Conservation (phyloP, 2,329 filamentous ascomycete species). For the Aphanocladium album region DNA sequence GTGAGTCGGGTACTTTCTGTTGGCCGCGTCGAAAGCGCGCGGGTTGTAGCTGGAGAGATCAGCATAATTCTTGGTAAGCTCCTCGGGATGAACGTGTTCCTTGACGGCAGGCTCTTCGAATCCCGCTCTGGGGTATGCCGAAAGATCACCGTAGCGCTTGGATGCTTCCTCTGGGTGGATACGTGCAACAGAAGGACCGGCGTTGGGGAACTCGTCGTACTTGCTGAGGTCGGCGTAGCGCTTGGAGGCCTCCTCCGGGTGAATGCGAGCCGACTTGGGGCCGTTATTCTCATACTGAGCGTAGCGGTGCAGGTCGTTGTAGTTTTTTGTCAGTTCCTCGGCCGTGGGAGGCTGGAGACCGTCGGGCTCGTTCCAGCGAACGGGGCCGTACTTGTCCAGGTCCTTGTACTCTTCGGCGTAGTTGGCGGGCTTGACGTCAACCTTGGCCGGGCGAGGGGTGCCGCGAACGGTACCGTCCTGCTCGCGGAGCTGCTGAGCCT, state of each 20-base stretch:
- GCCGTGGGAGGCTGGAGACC: slow-evolving; percentile 30
- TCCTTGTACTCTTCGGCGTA: slow-evolving; percentile 35
- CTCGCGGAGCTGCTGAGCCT: slow-evolving; percentile 24
- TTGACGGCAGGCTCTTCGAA: slow-evolving; percentile 24
- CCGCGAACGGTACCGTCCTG: slow-evolving; percentile 29
- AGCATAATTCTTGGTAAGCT: slow-evolving; percentile 33
- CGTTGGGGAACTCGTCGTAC: slow-evolving; percentile 27
- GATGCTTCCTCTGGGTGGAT: slow-evolving; percentile 28
- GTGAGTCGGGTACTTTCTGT: slow-evolving; percentile 23
- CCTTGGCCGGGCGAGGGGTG: slow-evolving; percentile 31
- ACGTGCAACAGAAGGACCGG: slow-evolving; percentile 18
- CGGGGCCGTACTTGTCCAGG: slow-evolving; percentile 34
- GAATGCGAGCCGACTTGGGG: slow-evolving; percentile 19
- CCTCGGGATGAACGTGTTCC: slow-evolving; percentile 31
- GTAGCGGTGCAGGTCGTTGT: slow-evolving; percentile 35
- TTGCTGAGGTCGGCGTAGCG: slow-evolving; percentile 30
- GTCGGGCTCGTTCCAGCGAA: slow-evolving; percentile 35
- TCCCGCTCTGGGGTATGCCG: slow-evolving; percentile 26
- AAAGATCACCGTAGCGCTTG: slow-evolving; percentile 30
- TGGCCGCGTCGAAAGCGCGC: slow-evolving; percentile 23
- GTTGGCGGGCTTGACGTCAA: slow-evolving; percentile 25
- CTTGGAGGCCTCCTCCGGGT: slow-evolving; percentile 28
- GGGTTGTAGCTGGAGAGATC: slow-evolving; percentile 39
- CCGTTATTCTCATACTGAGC: slow-evolving; percentile 18
- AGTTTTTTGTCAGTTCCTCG: slow-evolving; percentile 32